These are phyloP conservation scores for Eucalyptus victrix DNA, from an alignment of 345 rosid genomes.

Conservation along the genomic window DNA sequence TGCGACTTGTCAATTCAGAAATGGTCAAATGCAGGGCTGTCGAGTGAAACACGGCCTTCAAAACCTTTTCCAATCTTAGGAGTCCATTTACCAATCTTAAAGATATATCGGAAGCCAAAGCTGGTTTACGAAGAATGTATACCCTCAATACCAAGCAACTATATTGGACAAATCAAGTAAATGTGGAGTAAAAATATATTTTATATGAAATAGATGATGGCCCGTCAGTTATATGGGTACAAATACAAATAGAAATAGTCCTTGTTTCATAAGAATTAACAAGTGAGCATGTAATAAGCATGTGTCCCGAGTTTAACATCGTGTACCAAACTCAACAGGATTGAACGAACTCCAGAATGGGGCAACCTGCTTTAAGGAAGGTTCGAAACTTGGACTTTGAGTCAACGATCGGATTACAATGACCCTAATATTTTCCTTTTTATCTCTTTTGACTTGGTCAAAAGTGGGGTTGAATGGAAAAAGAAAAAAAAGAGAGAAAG, in stretches of 20 bases:
- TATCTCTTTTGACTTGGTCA: not conserved
- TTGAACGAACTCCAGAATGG: not conserved
- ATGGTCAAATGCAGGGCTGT: not conserved
- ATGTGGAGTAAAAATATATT: no score
- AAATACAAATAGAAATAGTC: not conserved
- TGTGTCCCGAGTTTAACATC: not conserved
- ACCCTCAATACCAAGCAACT: not conserved
- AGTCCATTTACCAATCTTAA: not conserved
- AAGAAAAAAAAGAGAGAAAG: fast-evolving
- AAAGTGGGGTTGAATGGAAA: not conserved
- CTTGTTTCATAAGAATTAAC: not conserved
- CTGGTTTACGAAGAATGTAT: not conserved
- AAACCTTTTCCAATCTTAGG: not conserved
- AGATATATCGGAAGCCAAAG: not conserved
- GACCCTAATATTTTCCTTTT: not conserved
- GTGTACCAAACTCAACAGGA: not conserved
- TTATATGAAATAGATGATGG: not conserved
- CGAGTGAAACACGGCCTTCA: not conserved
- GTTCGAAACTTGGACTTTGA: not conserved
- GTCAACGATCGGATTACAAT: not conserved
- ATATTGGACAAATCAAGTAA: no score
- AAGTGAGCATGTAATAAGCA: not conserved
- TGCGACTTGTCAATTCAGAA: not conserved
- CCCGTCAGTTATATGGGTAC: not conserved
- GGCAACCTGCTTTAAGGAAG: not conserved